These are phyloP conservation scores for Floccularia luteovirens DNA, from an alignment of 768 basidiomycete genomes.

Conservation along the genomic window DNA sequence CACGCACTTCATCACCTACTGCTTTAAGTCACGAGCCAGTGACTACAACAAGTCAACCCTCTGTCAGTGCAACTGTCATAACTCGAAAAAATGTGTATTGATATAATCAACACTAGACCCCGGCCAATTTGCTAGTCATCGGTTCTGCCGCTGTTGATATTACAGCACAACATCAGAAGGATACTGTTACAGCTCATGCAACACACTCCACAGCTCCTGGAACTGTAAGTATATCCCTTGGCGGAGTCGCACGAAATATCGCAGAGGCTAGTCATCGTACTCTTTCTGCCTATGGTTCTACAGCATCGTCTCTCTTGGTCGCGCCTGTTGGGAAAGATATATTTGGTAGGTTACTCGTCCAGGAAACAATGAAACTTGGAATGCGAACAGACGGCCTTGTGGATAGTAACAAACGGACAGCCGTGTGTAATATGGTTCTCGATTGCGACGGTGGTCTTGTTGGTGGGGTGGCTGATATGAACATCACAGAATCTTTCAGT, in stretches of 20 bases:
- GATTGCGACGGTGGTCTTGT: slow-evolving; percentile 64
- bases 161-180: slow-evolving; percentile 42
- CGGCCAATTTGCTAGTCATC: slow-evolving; percentile 58
- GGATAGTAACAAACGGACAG: slow-evolving; percentile 37
- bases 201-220: slow-evolving; percentile 76
- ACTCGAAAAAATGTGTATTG: too few species aligned
- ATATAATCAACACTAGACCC: slow-evolving; percentile 16
- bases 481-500: slow-evolving; percentile 45
- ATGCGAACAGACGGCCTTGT: slow-evolving; percentile 81
- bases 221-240: slow-evolving; percentile 59
- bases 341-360: slow-evolving; percentile 60
- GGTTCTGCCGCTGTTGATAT: slow-evolving; percentile 91
- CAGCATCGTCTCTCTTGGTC: slow-evolving; percentile 49
- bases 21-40: too few species aligned
- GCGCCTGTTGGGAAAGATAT: slow-evolving; percentile 72
- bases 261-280: slow-evolving; percentile 83
- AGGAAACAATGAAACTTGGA: slow-evolving; percentile 52
- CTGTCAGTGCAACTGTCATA: too few species aligned
- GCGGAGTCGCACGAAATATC: slow-evolving; percentile 94
- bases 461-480: slow-evolving; percentile 93
- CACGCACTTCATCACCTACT: background rate
- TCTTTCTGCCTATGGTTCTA: slow-evolving; percentile 25
- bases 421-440: slow-evolving; percentile 84
- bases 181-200: slow-evolving; percentile 25
- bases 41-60: too few species aligned